Conservation (phyloP, 1,284 basidiomycete species). For the Ceratobasidium sp. region DNA sequence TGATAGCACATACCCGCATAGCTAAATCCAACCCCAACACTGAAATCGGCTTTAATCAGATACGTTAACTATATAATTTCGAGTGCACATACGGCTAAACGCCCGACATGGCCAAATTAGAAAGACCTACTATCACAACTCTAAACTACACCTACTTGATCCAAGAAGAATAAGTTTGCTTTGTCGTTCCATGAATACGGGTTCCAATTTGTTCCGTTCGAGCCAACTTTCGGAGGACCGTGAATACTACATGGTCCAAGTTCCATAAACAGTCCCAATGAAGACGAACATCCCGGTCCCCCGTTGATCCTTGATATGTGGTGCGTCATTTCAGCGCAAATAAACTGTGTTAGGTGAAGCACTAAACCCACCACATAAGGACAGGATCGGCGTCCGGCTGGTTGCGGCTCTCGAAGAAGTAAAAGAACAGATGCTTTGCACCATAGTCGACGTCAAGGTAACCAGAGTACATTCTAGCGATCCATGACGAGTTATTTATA, state of each 20-base stretch:
- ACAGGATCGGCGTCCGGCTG: constrained; percentile 66
- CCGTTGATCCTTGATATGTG: constrained; percentile 76
- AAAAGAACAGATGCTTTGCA: constrained; percentile 83
- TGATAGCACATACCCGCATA: constrained; percentile 29
- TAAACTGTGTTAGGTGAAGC: neutral
- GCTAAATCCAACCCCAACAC: constrained; percentile 39
- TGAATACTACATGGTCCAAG: constrained; percentile 63
- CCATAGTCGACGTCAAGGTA: constrained; percentile 78
- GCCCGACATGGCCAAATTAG: neutral
- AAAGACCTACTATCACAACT: too few relatives aligned
- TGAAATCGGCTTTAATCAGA: neutral
- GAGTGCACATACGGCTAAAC: constrained; percentile 23
- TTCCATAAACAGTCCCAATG: constrained; percentile 78
- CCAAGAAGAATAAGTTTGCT: constrained; percentile 79
- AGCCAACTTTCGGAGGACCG: constrained; percentile 50
- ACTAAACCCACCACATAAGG: constrained; percentile 44
- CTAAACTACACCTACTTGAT: constrained; percentile 63
- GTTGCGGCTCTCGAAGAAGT: constrained; percentile 84
- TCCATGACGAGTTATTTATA: too few relatives aligned
- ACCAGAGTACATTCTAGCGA: constrained; percentile 72
- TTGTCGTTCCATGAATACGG: constrained; percentile 75
- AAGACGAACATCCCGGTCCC: constrained; percentile 71
- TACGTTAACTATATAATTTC: neutral
- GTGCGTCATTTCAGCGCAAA: constrained; percentile 50
- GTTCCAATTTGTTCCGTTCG: constrained; percentile 69